Percentiles rank a stretch among this genome's conserved stretches.
phyloP scores from a whole-genome alignment of 2,329 filamentous ascomycete genomes.

The Aspergillus intermedius region DNA sequence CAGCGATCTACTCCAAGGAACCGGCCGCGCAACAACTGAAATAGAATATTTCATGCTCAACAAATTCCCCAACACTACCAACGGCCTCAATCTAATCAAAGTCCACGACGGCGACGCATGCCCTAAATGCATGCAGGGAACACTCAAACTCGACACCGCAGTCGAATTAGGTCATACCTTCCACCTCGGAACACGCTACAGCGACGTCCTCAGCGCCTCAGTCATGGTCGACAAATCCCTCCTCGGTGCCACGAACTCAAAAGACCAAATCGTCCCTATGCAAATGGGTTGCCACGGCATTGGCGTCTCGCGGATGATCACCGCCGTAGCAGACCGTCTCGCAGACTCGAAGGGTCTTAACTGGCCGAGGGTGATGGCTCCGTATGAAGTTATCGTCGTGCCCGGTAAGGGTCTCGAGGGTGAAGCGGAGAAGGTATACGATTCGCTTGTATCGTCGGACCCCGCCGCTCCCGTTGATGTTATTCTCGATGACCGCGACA shows the following conservation, averaged over 20 bases:
- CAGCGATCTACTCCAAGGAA: slow-evolving; percentile 27
- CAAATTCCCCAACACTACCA: slow-evolving; percentile 33
- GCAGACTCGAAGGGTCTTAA: slow-evolving; percentile 68
- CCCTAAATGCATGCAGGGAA: slow-evolving; percentile 59
- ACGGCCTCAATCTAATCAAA: slow-evolving; percentile 57
- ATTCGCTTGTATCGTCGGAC: slow-evolving; percentile 42
- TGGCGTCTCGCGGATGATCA: slow-evolving; percentile 83
- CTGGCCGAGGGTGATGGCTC: slow-evolving; percentile 82
- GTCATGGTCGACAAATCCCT: slow-evolving; percentile 44
- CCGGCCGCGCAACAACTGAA: slow-evolving; percentile 21
- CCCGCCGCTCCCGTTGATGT: slow-evolving; percentile 48
- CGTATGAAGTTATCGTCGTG: slow-evolving; percentile 70
- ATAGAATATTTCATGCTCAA: slow-evolving; percentile 31
- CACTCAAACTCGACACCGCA: slow-evolving; percentile 61
- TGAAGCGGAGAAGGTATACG: slow-evolving; percentile 57
- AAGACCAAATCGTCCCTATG: slow-evolving; percentile 48
- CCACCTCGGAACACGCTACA: slow-evolving; percentile 85
- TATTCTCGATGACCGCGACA: slow-evolving; percentile 66
- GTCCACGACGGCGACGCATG: slow-evolving; percentile 65
- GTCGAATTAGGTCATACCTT: slow-evolving; percentile 95
- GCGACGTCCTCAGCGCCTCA: slow-evolving; percentile 61
- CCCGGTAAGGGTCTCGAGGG: slow-evolving; percentile 41
- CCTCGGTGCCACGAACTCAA: slow-evolving; percentile 16
- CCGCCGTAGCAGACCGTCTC: slow-evolving; percentile 71
- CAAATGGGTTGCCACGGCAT: slow-evolving; percentile 98